Base-by-base conservation (phyloP, 2,329 filamentous ascomycete genomes). In the Fusarium brachygibbosum region DNA sequence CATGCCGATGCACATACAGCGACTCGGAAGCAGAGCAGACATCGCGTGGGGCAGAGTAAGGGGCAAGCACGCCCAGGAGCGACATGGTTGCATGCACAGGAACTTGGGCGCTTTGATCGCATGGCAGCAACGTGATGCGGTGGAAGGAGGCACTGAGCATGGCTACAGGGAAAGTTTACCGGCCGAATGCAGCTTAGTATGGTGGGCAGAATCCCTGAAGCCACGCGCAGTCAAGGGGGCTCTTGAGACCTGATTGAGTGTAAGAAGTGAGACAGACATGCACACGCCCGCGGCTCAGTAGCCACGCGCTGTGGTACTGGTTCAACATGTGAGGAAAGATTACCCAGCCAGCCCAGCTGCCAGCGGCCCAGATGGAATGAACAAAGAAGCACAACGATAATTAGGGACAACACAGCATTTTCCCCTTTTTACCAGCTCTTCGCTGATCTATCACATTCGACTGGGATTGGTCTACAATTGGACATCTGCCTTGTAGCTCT, bases 221-320 rank as follows among this genome's bases (percentile, higher is more conserved):
- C 78, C 78, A 79, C 78, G 78, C 77, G 78, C 77, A 71, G 73
- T 71, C 73, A 74, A 73, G 71, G 63, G 71, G 60, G 13, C 49
- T 51, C 53, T 58, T 68, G 67, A 66, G 64, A 68, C 56, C 34
- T 70, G 67, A 62, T 48, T 69, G 62, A 49, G 55, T 66, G 35
- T 31, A 34, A 12, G 13, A 67, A 50, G 51, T 62, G 58, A 55
- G 58, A 62, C 66, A 66, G 31, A 46, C 56, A 63, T 63, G 64
- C 57, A 55, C 62, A 66, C 56, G 42, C 62, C 63, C 40, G 52
- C 53, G 61, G 62, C 53, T 60, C 53, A 60, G 46, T 61, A 65
- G 53, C 62, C 60, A 66, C 29, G 37, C 60, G 38, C 40, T 31
- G 42, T 29, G 28, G 28, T 19, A 31, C 42, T 66, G 61, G 59